These are phyloP conservation scores for Colletotrichum phormii DNA, from an alignment of 2,329 filamentous ascomycete genomes.

Conservation along the genomic window DNA sequence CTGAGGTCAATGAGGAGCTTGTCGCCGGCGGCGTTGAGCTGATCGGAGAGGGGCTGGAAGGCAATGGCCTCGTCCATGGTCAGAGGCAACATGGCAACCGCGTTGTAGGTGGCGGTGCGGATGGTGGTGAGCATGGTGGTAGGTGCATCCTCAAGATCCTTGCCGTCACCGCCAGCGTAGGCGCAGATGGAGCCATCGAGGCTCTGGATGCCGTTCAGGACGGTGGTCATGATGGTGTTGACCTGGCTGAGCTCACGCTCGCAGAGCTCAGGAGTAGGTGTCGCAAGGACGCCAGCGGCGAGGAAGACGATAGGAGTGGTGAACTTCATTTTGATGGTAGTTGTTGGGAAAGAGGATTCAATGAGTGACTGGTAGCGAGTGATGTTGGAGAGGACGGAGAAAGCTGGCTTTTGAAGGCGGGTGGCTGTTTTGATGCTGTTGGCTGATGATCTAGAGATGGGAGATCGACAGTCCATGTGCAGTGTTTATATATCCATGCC, in stretches of 20 bases:
- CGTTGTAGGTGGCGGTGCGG: constrained; percentile 34
- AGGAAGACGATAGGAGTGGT: constrained; percentile 24
- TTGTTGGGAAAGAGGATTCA: neutral
- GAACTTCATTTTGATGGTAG: constrained; percentile 25
- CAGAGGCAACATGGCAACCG: constrained; percentile 17
- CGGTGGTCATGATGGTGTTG: constrained; percentile 35
- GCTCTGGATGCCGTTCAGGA: constrained; percentile 27
- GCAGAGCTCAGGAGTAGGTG: constrained; percentile 26
- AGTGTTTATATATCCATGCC: constrained; percentile 31
- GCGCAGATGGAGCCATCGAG: constrained; percentile 19
- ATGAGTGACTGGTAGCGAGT: neutral
- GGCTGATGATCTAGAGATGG: neutral
- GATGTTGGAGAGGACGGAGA: constrained; percentile 4
- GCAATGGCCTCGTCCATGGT: constrained; percentile 36
- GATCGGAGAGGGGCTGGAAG: constrained; percentile 33
- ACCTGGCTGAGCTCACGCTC: constrained; percentile 25
- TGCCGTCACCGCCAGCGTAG: constrained; percentile 25
- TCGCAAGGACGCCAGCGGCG: constrained; percentile 26
- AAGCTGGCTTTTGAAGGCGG: constrained; percentile 8
- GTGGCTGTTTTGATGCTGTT: constrained; percentile 16
- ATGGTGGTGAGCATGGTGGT: constrained; percentile 28
- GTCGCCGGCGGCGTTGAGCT: constrained; percentile 35
- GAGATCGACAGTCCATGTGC: constrained; percentile 10
- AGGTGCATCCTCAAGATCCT: constrained; percentile 14
- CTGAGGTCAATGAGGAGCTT: constrained; percentile 31